These are phyloP conservation scores for Excoecaria cochinchinensis DNA, from an alignment of 345 rosid species.

Conservation along the genomic window DNA sequence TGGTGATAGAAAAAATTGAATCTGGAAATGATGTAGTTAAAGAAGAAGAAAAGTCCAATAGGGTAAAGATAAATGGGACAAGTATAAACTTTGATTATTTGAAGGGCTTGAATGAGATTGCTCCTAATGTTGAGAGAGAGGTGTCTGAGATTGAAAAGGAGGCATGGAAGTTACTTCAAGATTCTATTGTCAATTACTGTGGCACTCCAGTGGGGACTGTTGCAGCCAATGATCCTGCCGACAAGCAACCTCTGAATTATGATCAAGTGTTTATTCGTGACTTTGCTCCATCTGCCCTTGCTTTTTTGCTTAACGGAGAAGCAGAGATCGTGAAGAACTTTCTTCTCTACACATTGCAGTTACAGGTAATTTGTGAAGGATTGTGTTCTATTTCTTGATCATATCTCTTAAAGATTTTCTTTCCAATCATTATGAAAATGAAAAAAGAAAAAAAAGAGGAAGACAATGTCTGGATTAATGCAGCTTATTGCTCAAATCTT, in stretches of 20 bases:
- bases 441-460: background rate
- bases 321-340: conserved; percentile 87
- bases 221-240: conserved; percentile 77
- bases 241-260: conserved; percentile 72
- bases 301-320: conserved; percentile 87
- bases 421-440: background rate
- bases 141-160: conserved; percentile 65
- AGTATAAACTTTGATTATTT: conserved; percentile 37
- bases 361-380: conserved; percentile 59
- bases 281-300: conserved; percentile 92
- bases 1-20: conserved; percentile 50
- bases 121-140: conserved; percentile 44
- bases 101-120: conserved; percentile 40
- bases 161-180: conserved; percentile 85
- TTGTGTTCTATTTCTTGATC: background rate
- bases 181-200: conserved; percentile 63
- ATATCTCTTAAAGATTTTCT: background rate
- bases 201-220: conserved; percentile 85
- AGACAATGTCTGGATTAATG: background rate
- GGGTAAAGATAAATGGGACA: conserved; percentile 32
- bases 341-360: conserved; percentile 86
- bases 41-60: conserved; percentile 38
- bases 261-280: conserved; percentile 97
- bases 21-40: conserved; percentile 27
- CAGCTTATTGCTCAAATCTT: background rate